Conservation (phyloP, 177 flowering plant species). For the Telopea speciosissima region DNA sequence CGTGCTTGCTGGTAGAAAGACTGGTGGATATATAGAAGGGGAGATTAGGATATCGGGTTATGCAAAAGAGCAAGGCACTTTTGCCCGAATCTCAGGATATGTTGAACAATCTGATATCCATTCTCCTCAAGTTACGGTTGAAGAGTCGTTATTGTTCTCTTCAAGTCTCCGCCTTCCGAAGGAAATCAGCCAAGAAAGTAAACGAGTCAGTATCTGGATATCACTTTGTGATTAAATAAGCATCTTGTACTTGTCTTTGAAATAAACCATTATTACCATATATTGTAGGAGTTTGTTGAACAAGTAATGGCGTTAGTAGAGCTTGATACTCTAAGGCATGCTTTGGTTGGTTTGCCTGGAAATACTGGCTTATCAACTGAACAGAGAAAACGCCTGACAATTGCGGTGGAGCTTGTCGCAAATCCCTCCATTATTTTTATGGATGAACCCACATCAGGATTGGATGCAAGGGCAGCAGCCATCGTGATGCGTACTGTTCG, state of each 20-base stretch:
- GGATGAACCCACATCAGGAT: slow-evolving; percentile 99
- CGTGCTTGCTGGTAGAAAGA: slow-evolving; percentile 90
- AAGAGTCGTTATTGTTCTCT: slow-evolving; percentile 80
- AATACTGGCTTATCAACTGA: slow-evolving; percentile 81
- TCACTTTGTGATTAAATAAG: neutral
- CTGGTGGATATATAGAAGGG: slow-evolving; percentile 95
- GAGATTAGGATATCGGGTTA: slow-evolving; percentile 78
- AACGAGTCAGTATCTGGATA: slow-evolving; percentile 32
- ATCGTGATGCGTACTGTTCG: slow-evolving; percentile 96
- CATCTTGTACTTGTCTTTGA: slow-evolving; percentile 3
- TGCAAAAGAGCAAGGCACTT: slow-evolving; percentile 74
- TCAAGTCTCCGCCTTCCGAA: slow-evolving; percentile 73
- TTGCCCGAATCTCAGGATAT: slow-evolving; percentile 89
- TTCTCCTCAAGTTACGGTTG: slow-evolving; percentile 89
- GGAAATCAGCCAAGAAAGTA: slow-evolving; percentile 50
- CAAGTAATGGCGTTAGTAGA: slow-evolving; percentile 86
- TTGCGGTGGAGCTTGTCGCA: slow-evolving; percentile 95
- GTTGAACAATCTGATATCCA: slow-evolving; percentile 93
- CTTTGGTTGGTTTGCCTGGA: slow-evolving; percentile 89
- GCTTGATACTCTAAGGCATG: slow-evolving; percentile 61
- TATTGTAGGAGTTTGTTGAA: slow-evolving; percentile 78
- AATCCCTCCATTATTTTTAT: slow-evolving; percentile 94
- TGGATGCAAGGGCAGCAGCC: slow-evolving; percentile 97
- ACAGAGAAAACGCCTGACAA: slow-evolving; percentile 89
- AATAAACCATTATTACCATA: slow-evolving; percentile 5